A percentile compares a stretch with the other conserved stretches of the same genome.
Conservation (phyloP, 257 asterid species). For the Cruciata laevipes region DNA sequence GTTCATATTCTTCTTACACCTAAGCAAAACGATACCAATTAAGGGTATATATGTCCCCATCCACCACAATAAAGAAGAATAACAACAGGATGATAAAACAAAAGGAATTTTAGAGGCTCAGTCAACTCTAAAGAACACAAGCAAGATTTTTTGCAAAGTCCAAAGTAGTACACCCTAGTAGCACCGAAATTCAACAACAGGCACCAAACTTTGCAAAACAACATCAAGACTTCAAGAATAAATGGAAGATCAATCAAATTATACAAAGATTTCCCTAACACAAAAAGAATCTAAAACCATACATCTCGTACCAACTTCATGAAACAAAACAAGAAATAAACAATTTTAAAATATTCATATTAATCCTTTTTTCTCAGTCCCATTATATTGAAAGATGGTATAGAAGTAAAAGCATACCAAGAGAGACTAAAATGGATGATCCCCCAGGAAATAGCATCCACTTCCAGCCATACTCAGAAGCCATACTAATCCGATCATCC, state of each 20-base stretch:
- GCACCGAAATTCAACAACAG: background rate
- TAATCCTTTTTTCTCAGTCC: too few species aligned
- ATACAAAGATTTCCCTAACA: background rate
- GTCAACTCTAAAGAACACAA: background rate
- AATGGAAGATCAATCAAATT: background rate
- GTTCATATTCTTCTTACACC: constrained; percentile 97
- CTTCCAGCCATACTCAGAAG: constrained; percentile 98
- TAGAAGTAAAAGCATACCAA: too few species aligned
- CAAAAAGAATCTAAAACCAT: too few species aligned
- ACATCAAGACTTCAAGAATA: background rate
- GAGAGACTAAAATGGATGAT: too few species aligned
- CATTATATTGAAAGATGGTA: too few species aligned
- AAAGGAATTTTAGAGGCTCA: too few species aligned
- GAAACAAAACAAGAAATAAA: too few species aligned
- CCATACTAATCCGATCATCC: constrained; percentile 85
- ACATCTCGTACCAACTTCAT: too few species aligned
- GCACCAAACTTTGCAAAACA: background rate
- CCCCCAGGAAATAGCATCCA: constrained; percentile 88
- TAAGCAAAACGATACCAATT: constrained; percentile 15
- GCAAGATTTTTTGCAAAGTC: too few species aligned
- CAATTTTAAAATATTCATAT: too few species aligned
- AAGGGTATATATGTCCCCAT: background rate
- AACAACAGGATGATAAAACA: background rate
- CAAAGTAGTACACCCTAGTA: too few species aligned
- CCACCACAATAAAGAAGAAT: background rate